These are phyloP conservation scores for Salix dunnii DNA, from an alignment of 345 rosid species.

Conservation along the genomic window DNA sequence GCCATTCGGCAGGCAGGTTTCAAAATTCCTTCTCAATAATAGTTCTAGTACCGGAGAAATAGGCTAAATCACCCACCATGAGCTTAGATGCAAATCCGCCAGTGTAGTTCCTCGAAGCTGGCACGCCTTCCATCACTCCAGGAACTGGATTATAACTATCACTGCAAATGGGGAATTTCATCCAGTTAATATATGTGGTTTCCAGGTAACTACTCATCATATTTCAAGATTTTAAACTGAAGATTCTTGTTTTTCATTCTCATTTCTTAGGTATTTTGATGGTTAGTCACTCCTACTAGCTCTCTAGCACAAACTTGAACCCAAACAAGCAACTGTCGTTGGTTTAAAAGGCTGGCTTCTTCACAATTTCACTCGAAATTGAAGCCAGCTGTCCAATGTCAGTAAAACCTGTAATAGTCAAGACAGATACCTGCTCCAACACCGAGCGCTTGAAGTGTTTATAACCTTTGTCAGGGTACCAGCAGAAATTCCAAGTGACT, in stretches of 20 bases:
- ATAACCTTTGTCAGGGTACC: conserved; percentile 64
- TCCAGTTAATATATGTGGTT: neutral
- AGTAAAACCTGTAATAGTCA: conserved; percentile 1
- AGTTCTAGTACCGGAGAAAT: neutral
- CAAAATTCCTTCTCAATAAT: neutral
- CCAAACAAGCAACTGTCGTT: conserved; percentile 2
- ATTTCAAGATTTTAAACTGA: neutral
- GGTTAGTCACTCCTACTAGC: neutral
- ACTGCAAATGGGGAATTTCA: conserved; percentile 36
- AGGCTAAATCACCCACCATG: conserved; percentile 49
- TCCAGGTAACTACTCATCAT: too few relatives aligned
- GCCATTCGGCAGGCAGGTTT: neutral
- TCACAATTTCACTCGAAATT: neutral
- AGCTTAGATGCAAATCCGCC: conserved; percentile 85
- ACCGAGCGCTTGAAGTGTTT: conserved; percentile 82
- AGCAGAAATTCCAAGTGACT: conserved; percentile 71
- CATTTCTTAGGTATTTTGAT: neutral
- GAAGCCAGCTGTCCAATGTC: neutral
- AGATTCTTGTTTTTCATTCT: neutral
- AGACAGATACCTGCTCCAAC: conserved; percentile 78
- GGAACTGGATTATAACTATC: conserved; percentile 94
- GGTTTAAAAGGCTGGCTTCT: neutral
- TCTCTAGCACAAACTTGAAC: conserved; percentile 4
- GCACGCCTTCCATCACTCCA: conserved; percentile 94
- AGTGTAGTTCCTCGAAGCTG: conserved; percentile 68